Evolutionary conservation across 2,329 filamentous ascomycete species (phyloP).

Genomic region (Madurella fahalii): DNA sequence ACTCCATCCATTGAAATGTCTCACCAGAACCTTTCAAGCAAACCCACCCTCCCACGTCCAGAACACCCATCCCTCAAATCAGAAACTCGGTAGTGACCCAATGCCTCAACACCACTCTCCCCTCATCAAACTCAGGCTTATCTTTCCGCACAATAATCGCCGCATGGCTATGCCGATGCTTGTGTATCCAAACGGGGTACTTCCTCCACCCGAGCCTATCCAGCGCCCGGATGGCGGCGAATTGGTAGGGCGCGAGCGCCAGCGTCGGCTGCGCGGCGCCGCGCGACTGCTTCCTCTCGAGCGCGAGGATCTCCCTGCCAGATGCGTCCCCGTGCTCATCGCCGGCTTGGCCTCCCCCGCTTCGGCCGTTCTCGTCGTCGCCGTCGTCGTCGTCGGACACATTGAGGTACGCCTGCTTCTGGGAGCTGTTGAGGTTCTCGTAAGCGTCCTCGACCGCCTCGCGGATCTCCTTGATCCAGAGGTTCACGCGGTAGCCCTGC

Average conservation of each 20-base stretch:
- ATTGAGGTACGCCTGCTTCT: constrained; percentile 65
- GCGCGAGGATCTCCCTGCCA: constrained; percentile 37
- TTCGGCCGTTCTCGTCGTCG: constrained; percentile 4
- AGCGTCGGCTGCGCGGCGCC: constrained; percentile 56
- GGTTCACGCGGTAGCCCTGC: constrained; percentile 63
- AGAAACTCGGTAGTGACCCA: constrained; percentile 75
- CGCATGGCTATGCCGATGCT: constrained; percentile 77
- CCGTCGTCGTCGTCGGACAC: constrained; percentile 37
- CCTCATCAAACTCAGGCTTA: constrained; percentile 67
- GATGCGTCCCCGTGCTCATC: constrained; percentile 30
- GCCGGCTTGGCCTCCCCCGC: constrained; percentile 19
- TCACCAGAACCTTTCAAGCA: no score
- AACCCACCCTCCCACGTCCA: no score
- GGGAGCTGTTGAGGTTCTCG: constrained; percentile 65
- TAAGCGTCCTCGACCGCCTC: constrained; percentile 74
- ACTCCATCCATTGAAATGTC: not conserved
- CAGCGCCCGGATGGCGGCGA: constrained; percentile 75
- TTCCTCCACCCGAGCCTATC: constrained; percentile 63
- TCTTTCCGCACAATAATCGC: constrained; percentile 80
- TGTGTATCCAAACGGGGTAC: constrained; percentile 70
- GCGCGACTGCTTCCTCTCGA: constrained; percentile 40
- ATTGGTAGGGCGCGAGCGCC: constrained; percentile 75
- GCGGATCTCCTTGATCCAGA: constrained; percentile 71
- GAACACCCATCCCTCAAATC: constrained; percentile 4
- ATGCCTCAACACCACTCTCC: constrained; percentile 71